These are phyloP conservation scores for Colletotrichum sp. DNA, from an alignment of 2,329 filamentous ascomycete genomes.

Conservation along the genomic window DNA sequence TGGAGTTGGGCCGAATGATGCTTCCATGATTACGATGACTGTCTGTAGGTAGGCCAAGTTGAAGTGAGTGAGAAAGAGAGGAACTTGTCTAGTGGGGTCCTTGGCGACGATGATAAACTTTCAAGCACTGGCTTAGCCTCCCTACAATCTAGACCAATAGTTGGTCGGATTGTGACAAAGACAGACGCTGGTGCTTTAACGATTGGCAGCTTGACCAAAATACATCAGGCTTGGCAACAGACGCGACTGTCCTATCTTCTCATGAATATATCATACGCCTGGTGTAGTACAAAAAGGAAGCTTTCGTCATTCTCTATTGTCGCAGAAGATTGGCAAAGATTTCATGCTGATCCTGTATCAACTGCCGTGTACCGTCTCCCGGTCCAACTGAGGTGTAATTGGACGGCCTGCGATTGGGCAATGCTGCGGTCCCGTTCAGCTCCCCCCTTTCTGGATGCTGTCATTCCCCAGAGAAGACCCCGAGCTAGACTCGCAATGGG, in stretches of 20 bases:
- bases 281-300: neutral
- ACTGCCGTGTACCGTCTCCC: neutral
- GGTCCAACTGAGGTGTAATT: neutral
- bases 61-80: neutral
- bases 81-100: neutral
- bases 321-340: neutral
- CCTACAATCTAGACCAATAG: neutral
- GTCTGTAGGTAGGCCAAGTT: neutral
- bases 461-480: neutral
- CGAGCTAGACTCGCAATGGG: neutral
- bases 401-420: neutral
- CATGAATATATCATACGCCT: neutral
- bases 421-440: neutral
- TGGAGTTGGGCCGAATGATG: neutral
- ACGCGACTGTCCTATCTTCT: neutral
- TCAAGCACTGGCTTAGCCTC: conserved; percentile 4
- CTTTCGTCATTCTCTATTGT: neutral
- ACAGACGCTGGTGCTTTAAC: neutral
- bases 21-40: neutral
- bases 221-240: neutral
- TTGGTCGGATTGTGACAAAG: neutral
- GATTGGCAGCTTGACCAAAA: neutral
- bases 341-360: neutral
- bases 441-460: neutral
- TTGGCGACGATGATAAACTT: neutral